Evolutionary conservation across 1,139 yeast species (phyloP).

Genomic region (Keqinozyma sinolaborantium): DNA sequence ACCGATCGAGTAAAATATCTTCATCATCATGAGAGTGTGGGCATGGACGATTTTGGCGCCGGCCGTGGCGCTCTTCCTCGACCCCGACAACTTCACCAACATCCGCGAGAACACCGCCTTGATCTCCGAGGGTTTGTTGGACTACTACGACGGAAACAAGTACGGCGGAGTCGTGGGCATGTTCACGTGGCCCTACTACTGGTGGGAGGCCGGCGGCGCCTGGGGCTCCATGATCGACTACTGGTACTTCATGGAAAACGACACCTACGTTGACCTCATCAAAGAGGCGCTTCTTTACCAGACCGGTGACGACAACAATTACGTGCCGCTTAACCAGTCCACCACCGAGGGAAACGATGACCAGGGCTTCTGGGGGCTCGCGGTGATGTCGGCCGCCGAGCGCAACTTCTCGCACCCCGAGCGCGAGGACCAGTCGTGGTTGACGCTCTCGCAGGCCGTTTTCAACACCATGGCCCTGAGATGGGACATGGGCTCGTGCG

Average conservation of each 20-base stretch:
- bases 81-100: constrained; percentile 35
- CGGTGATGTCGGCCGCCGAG: constrained; percentile 83
- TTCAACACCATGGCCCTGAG: constrained; percentile 86
- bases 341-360: constrained; percentile 89
- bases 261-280: constrained; percentile 52
- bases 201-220: constrained; percentile 96
- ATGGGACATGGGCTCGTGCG: constrained; percentile 76
- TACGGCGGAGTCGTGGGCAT: constrained; percentile 76
- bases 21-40: not conserved
- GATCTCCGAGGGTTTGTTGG: constrained; percentile 61
- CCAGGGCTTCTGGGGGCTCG: constrained; percentile 88
- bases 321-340: constrained; percentile 72
- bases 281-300: constrained; percentile 62
- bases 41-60: constrained; percentile 2
- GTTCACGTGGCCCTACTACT: constrained; percentile 75
- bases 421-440: constrained; percentile 48
- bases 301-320: constrained; percentile 63
- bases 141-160: constrained; percentile 63
- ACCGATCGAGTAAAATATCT: not conserved
- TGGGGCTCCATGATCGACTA: constrained; percentile 77
- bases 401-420: constrained; percentile 68
- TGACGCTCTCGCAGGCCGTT: constrained; percentile 71
- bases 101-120: constrained; percentile 50
- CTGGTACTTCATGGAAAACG: constrained; percentile 58
- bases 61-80: constrained; percentile 17